Evolutionary conservation across 306 rosid genomes (phyloP).

Genomic region (Dalbergia cultrata): DNA sequence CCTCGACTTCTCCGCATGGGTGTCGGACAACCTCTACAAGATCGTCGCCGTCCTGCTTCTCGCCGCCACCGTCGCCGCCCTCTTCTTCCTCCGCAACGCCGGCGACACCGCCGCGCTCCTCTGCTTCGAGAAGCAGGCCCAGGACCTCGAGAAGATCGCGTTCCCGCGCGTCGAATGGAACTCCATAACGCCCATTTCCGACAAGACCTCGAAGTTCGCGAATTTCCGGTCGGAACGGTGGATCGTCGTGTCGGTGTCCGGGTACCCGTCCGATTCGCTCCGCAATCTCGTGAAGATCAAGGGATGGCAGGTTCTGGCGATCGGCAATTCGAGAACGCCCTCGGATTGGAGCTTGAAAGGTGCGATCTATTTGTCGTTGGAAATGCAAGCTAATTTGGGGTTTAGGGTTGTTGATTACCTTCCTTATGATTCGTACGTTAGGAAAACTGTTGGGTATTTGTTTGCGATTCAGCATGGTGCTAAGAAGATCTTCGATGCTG

Average conservation of each 20-base stretch:
- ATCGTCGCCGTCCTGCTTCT: conserved; percentile 63
- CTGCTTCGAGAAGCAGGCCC: conserved; percentile 76
- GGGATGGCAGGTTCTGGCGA: conserved; percentile 96
- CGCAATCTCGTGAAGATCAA: conserved; percentile 69
- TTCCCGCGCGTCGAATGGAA: conserved; percentile 73
- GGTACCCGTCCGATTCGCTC: conserved; percentile 79
- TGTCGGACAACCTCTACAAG: conserved; percentile 71
- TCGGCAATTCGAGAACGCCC: conserved; percentile 84
- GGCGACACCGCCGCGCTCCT: conserved; percentile 91
- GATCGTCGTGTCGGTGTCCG: conserved; percentile 86
- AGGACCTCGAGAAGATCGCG: conserved; percentile 76
- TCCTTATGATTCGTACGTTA: conserved; percentile 89
- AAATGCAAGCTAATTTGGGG: conserved; percentile 81
- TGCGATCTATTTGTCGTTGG: conserved; percentile 85
- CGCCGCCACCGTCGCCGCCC: conserved; percentile 70
- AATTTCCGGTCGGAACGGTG: conserved; percentile 79
- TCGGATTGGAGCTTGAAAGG: conserved; percentile 92
- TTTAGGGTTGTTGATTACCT: conserved; percentile 84
- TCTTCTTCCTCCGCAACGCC: conserved; percentile 83
- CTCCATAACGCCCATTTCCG: conserved; percentile 60
- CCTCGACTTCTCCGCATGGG: conserved; percentile 87
- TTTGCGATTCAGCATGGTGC: conserved; percentile 98
- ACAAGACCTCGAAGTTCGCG: conserved; percentile 65
- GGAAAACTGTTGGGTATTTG: conserved; percentile 93
- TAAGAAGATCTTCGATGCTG: conserved; percentile 90